These are phyloP conservation scores for Skeletonema menzelii DNA, from an alignment of 108 stramenopile genomes.

Conservation along the genomic window DNA sequence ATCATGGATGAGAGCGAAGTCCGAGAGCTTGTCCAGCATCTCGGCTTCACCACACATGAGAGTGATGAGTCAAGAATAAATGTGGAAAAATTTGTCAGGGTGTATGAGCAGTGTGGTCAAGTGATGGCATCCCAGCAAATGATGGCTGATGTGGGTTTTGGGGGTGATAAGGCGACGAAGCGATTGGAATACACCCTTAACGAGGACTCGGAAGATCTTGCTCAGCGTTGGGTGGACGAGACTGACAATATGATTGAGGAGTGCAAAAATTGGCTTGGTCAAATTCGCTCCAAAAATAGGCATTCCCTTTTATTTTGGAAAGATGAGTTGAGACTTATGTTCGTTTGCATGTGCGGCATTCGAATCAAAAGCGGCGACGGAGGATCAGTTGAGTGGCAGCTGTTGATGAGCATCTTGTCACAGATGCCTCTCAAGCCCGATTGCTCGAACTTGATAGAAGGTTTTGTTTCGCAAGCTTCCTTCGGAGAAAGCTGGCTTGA, in stretches of 20 bases:
- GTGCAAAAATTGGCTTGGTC: slow-evolving; percentile 14
- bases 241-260: not conserved
- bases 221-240: not conserved
- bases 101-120: not conserved
- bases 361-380: not conserved
- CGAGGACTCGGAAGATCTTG: not conserved
- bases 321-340: slow-evolving; percentile 12
- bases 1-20: slow-evolving; percentile 16
- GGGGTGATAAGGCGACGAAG: not conserved
- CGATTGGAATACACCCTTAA: not conserved
- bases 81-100: not conserved
- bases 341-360: not conserved
- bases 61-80: not conserved
- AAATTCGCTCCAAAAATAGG: slow-evolving; percentile 5
- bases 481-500: slow-evolving; percentile 22
- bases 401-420: not conserved
- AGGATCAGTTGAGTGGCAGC: not conserved
- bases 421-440: not conserved
- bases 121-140: not conserved
- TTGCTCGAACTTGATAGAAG: slow-evolving; percentile 7
- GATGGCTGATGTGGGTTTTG: slow-evolving; percentile 12
- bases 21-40: slow-evolving; percentile 12
- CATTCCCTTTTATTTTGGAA: slow-evolving; percentile 19
- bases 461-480: not conserved
- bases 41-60: slow-evolving; percentile 14